Evolutionary conservation across 495 filamentous ascomycete genomes (phyloP).

Genomic region (Thermothielavioides terrestris): DNA sequence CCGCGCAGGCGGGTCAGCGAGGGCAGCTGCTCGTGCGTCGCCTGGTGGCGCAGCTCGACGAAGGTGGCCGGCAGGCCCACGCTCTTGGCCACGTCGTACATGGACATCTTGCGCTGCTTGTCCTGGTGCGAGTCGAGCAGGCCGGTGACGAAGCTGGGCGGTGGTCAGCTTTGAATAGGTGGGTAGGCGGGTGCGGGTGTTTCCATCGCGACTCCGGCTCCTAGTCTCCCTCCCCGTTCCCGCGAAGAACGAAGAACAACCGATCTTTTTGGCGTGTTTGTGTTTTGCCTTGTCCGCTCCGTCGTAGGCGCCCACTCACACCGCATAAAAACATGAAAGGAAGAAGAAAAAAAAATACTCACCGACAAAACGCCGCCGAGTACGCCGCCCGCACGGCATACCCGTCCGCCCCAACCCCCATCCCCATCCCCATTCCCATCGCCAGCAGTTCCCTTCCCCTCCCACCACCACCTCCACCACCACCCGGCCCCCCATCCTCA

Average conservation of each 20-base stretch:
- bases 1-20: constrained; percentile 58
- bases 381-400: constrained; percentile 41
- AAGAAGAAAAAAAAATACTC: constrained; percentile 14
- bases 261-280: too few relatives aligned
- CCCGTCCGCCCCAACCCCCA: constrained; percentile 22
- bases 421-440: constrained; percentile 9
- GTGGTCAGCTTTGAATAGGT: not conserved
- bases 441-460: constrained; percentile 10
- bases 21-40: constrained; percentile 80
- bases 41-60: constrained; percentile 83
- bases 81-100: constrained; percentile 72
- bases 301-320: not conserved
- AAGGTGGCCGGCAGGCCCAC: constrained; percentile 73
- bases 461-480: not conserved
- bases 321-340: not conserved
- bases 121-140: constrained; percentile 69
- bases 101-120: constrained; percentile 60
- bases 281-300: too few relatives aligned
- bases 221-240: too few relatives aligned
- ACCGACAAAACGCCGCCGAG: constrained; percentile 42
- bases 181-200: not conserved
- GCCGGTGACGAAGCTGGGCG: constrained; percentile 76
- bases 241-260: too few relatives aligned
- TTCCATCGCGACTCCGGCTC: too few relatives aligned
- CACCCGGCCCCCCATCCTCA: not conserved